A percentile compares a stretch with the other conserved stretches of the same genome.
These are phyloP conservation scores for Wickerhamiella infanticola DNA, from an alignment of 1,139 yeast genomes.

Conservation along the genomic window DNA sequence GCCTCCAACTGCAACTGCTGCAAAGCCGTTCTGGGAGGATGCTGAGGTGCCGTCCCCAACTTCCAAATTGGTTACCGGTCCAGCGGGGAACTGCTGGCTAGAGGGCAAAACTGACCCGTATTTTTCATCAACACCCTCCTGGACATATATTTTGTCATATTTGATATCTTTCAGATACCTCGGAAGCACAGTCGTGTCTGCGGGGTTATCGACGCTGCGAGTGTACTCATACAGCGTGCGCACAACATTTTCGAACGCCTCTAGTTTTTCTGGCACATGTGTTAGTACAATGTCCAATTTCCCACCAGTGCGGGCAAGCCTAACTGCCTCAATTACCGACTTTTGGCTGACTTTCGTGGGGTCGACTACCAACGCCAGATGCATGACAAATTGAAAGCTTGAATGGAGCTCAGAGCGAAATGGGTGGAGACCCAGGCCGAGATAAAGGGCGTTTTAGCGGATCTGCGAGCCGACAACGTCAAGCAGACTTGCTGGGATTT, in stretches of 20 bases:
- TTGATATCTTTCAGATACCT: background rate
- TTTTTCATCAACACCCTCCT: background rate
- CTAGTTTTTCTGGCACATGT: constrained; percentile 18
- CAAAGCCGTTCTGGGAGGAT: constrained; percentile 10
- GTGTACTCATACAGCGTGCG: constrained; percentile 20
- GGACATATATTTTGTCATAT: constrained; percentile 2
- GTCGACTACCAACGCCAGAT: constrained; percentile 3
- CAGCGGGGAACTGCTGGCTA: no score
- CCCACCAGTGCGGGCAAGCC: constrained; percentile 20
- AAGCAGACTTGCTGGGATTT: constrained; percentile 34
- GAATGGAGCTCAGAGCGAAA: constrained; percentile 31
- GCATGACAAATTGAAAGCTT: background rate
- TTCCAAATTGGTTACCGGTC: background rate
- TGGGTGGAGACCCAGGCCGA: constrained; percentile 41
- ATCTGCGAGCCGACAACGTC: constrained; percentile 34
- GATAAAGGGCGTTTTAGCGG: constrained; percentile 35
- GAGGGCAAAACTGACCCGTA: background rate
- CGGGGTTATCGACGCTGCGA: constrained; percentile 1
- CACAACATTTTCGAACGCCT: constrained; percentile 20
- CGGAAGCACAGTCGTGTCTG: background rate
- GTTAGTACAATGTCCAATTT: constrained; percentile 23
- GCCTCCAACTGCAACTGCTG: constrained; percentile 64
- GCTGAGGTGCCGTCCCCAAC: background rate
- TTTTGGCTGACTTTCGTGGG: constrained; percentile 2
- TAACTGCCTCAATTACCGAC: constrained; percentile 19